A percentile compares a stretch with the other conserved stretches of the same genome.
phyloP scores from a whole-genome alignment of 208 protist species.

The Angomonas desouzai region DNA sequence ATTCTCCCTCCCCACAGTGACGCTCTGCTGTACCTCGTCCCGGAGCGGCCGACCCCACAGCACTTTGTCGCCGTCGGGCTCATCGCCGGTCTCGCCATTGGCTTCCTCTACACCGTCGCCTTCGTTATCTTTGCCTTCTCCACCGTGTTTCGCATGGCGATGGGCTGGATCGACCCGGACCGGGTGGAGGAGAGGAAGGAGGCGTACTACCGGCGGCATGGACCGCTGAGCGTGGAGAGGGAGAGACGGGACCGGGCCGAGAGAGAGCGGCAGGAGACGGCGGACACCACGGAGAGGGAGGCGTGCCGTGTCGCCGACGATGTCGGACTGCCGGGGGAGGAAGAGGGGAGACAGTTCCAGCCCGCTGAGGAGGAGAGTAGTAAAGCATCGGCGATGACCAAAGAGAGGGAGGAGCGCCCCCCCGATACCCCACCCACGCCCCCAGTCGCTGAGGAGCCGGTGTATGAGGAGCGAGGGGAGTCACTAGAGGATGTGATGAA shows the following conservation, averaged over 20 bases:
- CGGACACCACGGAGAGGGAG: neutral
- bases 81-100: neutral
- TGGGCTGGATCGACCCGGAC: slow-evolving; percentile 24
- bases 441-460: neutral
- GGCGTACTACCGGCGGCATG: slow-evolving; percentile 34
- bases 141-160: slow-evolving; percentile 22
- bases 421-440: too few species aligned
- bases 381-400: too few species aligned
- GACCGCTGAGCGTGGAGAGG: slow-evolving; percentile 18
- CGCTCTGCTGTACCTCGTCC: slow-evolving; percentile 55
- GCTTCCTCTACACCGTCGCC: slow-evolving; percentile 37
- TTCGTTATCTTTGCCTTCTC: slow-evolving; percentile 23
- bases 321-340: neutral
- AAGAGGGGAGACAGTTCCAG: slow-evolving; percentile 5
- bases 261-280: slow-evolving; percentile 3
- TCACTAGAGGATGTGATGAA: slow-evolving; percentile 15
- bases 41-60: slow-evolving; percentile 23
- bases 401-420: too few species aligned
- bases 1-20: slow-evolving; percentile 32
- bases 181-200: slow-evolving; percentile 19
- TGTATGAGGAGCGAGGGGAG: neutral
- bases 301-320: neutral
- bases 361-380: neutral
- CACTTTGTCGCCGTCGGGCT: slow-evolving; percentile 30
- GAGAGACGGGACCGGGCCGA: slow-evolving; percentile 6